These are phyloP conservation scores for Athelia sp. DNA, from an alignment of 1,284 basidiomycete species.

Conservation along the genomic window DNA sequence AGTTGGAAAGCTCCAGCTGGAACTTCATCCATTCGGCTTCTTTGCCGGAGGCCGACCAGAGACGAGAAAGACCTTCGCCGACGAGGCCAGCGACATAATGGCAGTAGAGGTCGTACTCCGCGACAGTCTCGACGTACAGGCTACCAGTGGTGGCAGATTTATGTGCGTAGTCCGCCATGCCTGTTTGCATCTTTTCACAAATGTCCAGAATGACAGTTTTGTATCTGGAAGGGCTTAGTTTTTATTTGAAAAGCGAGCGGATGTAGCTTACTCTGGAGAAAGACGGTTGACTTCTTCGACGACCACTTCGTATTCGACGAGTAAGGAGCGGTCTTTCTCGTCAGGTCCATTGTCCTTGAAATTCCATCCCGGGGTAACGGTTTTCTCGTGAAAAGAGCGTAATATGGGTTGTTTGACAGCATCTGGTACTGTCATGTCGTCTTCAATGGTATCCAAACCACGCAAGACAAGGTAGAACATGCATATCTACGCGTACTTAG, in stretches of 20 bases:
- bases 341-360: conserved; percentile 81
- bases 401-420: conserved; percentile 84
- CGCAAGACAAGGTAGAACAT: conserved; percentile 95
- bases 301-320: conserved; percentile 84
- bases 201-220: conserved; percentile 83
- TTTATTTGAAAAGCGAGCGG: conserved; percentile 1
- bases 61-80: conserved; percentile 90
- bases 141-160: conserved; percentile 68
- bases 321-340: conserved; percentile 87
- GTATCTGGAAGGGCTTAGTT: conserved; percentile 47
- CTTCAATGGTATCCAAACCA: conserved; percentile 94
- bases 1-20: conserved; percentile 88
- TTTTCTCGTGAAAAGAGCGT: conserved; percentile 79
- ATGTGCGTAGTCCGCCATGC: conserved; percentile 95
- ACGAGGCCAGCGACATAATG: conserved; percentile 99
- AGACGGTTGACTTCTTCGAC: conserved; percentile 80
- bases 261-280: conserved; percentile 50
- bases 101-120: conserved; percentile 96
- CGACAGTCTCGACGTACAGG: conserved; percentile 68
- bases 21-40: conserved; percentile 75
- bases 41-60: conserved; percentile 87
- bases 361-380: conserved; percentile 84
- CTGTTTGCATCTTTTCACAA: conserved; percentile 81
- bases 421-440: conserved; percentile 96
- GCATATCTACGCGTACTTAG: conserved; percentile 59